Base-by-base conservation (phyloP, 139 green algal genomes). In the Marvania coccoides region DNA sequence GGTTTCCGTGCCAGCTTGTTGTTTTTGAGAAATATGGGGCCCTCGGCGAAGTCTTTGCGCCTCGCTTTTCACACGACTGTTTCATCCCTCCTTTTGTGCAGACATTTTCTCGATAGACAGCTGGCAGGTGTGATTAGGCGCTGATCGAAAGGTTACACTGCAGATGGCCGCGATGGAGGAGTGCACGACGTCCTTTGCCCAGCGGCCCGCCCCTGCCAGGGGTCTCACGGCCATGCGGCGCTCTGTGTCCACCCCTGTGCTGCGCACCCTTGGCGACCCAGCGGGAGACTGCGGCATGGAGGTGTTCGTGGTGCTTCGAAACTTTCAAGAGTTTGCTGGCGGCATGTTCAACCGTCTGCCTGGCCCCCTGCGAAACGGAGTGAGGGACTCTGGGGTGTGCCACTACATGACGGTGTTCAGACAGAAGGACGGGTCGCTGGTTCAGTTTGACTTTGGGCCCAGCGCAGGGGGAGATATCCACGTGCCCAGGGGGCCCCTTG, bases 371-470 rank as follows among this genome's bases (percentile, higher is more conserved):
- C 68, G 72, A 14, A 24, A 81, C 13, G 57, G 48, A 24, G 48
- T 88, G 39, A 45, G 81, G 3, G 78, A 83, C 55, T 36, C 72
- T 6, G 82, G 82, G 19, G 46, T 89, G 14, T 89, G 82, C 73
- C 82, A 89, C 57, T 89, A 83, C 73, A 75, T 89, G 69, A 78
- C 79, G 1, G 69, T 89, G 3, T 89, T 89, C 63, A 69, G 62
- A 51, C 70, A 76, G 15, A 40, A 51, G 2, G 66, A 84, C 57
- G 82, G 82, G 23, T 47, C 55, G 19, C 47, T 84, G 7, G 59
- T 82, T 30, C 80, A 87, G 68, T 89, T 88, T 55, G 82, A 89
- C 67, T 89, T 88, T 81, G 82, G 82, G 7, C 82, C 82, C 1
- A 53, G 40, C 9, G 59, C 34, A 0, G 82, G 82, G 14, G 82